phyloP scores from a whole-genome alignment of 352 stramenopile genomes.

The Phytophthora pistaciae region DNA sequence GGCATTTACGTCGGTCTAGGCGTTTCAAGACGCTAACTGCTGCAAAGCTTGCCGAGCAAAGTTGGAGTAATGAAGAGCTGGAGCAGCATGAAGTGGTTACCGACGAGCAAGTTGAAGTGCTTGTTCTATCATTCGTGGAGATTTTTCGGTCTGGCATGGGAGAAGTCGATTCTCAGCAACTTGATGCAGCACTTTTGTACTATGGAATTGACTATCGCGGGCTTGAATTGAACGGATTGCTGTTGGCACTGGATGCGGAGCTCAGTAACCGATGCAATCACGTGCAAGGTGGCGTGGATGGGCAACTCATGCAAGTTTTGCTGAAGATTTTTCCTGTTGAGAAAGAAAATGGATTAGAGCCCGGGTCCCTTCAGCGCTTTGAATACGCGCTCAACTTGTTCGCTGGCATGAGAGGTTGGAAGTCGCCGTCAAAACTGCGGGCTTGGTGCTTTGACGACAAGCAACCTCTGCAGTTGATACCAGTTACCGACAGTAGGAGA shows the following conservation, averaged over 20 bases:
- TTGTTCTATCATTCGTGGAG: conserved; percentile 19
- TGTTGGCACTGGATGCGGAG: conserved; percentile 26
- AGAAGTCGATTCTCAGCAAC: conserved; percentile 8
- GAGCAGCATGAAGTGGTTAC: conserved; percentile 12
- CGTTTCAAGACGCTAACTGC: conserved; percentile 20
- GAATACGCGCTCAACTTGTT: conserved; percentile 30
- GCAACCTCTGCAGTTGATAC: conserved; percentile 22
- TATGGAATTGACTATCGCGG: conserved; percentile 21
- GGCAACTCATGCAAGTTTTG: conserved; percentile 23
- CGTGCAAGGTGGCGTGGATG: conserved; percentile 17
- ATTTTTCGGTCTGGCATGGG: conserved; percentile 13
- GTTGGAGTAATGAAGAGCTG: conserved; percentile 4
- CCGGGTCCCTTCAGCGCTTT: conserved; percentile 16
- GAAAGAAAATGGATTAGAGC: not conserved
- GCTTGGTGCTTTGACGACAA: conserved; percentile 21
- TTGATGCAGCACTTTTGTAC: conserved; percentile 9
- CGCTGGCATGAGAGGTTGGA: conserved; percentile 26
- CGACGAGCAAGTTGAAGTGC: conserved; percentile 17
- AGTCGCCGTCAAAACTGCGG: conserved; percentile 11
- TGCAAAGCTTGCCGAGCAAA: conserved; percentile 17
- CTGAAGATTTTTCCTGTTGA: conserved; percentile 24
- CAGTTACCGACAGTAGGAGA: conserved; percentile 26
- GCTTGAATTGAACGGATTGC: conserved; percentile 16
- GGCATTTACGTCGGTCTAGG: conserved; percentile 20
- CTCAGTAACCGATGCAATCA: conserved; percentile 22